Conservation (phyloP, 352 stramenopile genomes). For the Phytopythium cucurbitacearum region DNA sequence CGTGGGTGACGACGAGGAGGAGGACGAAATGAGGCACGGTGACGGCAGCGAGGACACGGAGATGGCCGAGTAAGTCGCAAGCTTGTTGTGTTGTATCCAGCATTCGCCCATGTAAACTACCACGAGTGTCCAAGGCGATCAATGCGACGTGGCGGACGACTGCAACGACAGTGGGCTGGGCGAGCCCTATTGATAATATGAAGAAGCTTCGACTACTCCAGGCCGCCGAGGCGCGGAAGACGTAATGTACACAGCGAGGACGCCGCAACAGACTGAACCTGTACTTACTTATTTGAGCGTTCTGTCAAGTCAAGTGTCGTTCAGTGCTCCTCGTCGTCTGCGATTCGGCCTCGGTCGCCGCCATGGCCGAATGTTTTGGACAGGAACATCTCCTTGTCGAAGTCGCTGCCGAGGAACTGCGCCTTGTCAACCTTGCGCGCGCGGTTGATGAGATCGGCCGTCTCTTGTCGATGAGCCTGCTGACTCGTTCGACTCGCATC, state of each 20-base stretch:
- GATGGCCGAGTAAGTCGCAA: conserved; percentile 29
- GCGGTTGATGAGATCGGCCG: conserved; percentile 76
- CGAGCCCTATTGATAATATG: too few relatives aligned
- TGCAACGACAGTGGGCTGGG: too few relatives aligned
- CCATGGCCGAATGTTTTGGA: conserved; percentile 77
- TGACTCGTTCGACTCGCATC: conserved; percentile 48
- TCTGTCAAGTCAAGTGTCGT: too few relatives aligned
- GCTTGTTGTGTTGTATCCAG: background rate
- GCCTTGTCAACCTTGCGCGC: conserved; percentile 85
- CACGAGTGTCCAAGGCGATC: background rate
- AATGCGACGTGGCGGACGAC: too few relatives aligned
- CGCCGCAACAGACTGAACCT: too few relatives aligned
- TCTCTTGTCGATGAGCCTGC: conserved; percentile 68
- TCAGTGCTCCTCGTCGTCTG: conserved; percentile 47
- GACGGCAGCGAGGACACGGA: conserved; percentile 32
- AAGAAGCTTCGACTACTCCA: too few relatives aligned
- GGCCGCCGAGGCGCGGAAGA: too few relatives aligned
- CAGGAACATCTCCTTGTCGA: conserved; percentile 82
- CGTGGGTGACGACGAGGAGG: conserved; percentile 25
- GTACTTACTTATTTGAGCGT: too few relatives aligned
- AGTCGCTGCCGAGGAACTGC: conserved; percentile 77
- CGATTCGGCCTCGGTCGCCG: conserved; percentile 52
- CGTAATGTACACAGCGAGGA: too few relatives aligned
- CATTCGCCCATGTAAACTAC: conserved; percentile 2
- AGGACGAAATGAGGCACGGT: conserved; percentile 6